Evolutionary conservation across 305 asterid species (phyloP).

Genomic region (Fraxinus velutina): DNA sequence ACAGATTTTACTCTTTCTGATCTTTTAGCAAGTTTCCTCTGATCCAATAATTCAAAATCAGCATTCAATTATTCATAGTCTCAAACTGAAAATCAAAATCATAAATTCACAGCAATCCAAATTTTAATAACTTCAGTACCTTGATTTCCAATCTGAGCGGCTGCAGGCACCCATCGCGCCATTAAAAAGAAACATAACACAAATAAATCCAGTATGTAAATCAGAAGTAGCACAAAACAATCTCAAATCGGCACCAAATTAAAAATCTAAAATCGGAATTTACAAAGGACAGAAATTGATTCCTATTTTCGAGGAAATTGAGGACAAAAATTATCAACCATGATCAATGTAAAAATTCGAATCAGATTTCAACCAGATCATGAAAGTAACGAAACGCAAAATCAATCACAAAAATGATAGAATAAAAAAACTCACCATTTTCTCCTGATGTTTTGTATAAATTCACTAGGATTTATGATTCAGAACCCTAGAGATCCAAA

Average conservation of each 20-base stretch:
- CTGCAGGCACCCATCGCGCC: slow-evolving; percentile 38
- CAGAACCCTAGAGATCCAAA: slow-evolving; percentile 3
- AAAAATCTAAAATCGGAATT: neutral
- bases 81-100: slow-evolving; percentile 12
- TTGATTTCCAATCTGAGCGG: slow-evolving; percentile 74
- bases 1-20: slow-evolving; percentile 77
- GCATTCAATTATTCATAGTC: slow-evolving; percentile 23
- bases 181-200: neutral
- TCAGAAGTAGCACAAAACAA: slow-evolving; percentile 19
- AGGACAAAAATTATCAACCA: neutral
- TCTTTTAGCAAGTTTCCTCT: slow-evolving; percentile 76
- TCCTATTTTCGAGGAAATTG: neutral
- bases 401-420: neutral
- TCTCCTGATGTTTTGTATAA: neutral
- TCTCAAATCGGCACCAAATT: neutral
- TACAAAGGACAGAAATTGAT: neutral
- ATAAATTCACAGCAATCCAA: neutral
- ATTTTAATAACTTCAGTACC: slow-evolving; percentile 36
- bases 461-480: neutral
- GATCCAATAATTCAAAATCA: slow-evolving; percentile 29
- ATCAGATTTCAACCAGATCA: slow-evolving; percentile 26
- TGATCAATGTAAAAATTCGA: neutral
- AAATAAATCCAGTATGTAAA: slow-evolving; percentile 6
- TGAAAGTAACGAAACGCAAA: slow-evolving; percentile 9
- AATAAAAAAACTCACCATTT: slow-evolving; percentile 8